Evolutionary conservation across 1,284 basidiomycete genomes (phyloP).

Genomic region (Ceratobasidium sp.): DNA sequence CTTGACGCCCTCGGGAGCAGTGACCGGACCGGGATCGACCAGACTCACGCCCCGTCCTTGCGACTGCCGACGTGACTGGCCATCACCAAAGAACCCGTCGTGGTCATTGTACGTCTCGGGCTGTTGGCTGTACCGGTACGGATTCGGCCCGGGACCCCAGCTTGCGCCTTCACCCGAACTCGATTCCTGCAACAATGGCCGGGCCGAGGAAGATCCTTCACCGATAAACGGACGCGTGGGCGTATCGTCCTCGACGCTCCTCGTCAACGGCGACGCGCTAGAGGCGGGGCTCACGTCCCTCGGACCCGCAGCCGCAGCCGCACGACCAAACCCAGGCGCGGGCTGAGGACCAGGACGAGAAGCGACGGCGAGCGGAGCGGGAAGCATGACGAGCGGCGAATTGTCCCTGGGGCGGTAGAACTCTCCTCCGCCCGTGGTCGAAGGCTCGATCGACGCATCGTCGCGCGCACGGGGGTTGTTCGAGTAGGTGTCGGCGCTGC

Average conservation of each 20-base stretch:
- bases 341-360: constrained; percentile 18
- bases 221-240: background rate
- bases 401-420: constrained; percentile 33
- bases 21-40: constrained; percentile 22
- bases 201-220: constrained; percentile 15
- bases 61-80: constrained; percentile 1
- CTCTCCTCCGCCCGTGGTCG: constrained; percentile 1
- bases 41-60: constrained; percentile 32
- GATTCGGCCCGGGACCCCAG: constrained; percentile 33
- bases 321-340: background rate
- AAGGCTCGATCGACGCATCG: constrained; percentile 31
- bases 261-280: constrained; percentile 17
- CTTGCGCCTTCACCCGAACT: constrained; percentile 14
- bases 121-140: constrained; percentile 27
- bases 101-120: constrained; percentile 12
- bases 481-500: constrained; percentile 72
- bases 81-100: constrained; percentile 34
- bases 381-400: constrained; percentile 31
- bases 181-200: constrained; percentile 34
- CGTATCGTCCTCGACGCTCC: constrained; percentile 24
- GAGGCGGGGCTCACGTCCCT: constrained; percentile 23
- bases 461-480: constrained; percentile 4
- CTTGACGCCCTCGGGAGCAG: constrained; percentile 24
- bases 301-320: constrained; percentile 5
- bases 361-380: constrained; percentile 25